Evolutionary conservation across 768 basidiomycete genomes (phyloP), one percentile per base, ranked within the genome.

Genomic region (Mrakia blollopis): DNA sequence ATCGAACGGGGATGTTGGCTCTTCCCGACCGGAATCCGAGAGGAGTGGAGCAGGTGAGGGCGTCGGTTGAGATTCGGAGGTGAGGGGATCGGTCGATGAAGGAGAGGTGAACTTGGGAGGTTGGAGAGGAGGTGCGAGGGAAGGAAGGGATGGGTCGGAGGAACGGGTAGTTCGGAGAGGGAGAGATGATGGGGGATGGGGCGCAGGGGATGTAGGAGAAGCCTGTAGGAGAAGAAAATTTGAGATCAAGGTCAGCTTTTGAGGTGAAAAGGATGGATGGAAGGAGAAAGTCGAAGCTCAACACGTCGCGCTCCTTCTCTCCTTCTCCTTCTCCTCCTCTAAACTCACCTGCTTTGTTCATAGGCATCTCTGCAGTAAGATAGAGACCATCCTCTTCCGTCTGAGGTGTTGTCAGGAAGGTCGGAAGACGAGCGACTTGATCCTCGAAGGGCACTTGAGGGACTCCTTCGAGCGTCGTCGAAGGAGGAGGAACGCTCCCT

Each of bases 1-100:
- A 89, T 32, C 93, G 87, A 30, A 98, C 87, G 0, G 93, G 92
- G 1, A 92, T 90, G 83, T 97, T 98, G 77, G 90, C 91, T 32
- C 97, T 88, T 4, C 91, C 94, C 80, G 92, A 93, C 35, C 96
- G 86, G 83, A 94, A 98, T 6, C 97, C 97, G 72, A 91, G 92
- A 81, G 91, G 91, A 10, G 95, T 93, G 2, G 88, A 86, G 73
- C 95, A 84, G 1, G 88, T 88, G 4, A 91, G 82, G 0, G 92
- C 94, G 80, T 95, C 92, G 74, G 88, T 89, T 0, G 91, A 89
- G 79, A 93, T 89, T 73, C 89, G 89, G 72, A 94, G 85, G 81
- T 91, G 92, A 0, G 90, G 86, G 80, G 90, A 92, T 32, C 94
- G 89, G 83, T 97, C 94, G 35, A 65, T 68, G 39, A 73, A 60